phyloP scores from a whole-genome alignment of 352 stramenopile genomes.

The Phytophthora nicotianae region DNA sequence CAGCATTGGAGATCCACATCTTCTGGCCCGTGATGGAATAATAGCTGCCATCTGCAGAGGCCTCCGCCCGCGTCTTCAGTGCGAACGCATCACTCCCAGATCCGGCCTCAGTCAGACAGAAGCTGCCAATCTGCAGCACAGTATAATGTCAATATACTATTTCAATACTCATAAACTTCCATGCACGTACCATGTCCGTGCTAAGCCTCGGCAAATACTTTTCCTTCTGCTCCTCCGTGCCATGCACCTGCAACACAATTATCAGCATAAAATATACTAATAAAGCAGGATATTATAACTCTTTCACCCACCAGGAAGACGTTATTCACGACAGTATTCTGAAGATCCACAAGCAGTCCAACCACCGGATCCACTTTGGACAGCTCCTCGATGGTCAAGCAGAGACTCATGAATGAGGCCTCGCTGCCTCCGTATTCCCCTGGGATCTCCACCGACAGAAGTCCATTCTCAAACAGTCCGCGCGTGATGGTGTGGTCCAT shows the following conservation, averaged over 20 bases:
- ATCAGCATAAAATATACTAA: conserved; percentile 4
- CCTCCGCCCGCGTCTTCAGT: conserved; percentile 92
- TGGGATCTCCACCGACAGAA: conserved; percentile 97
- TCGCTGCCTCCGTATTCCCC: conserved; percentile 92
- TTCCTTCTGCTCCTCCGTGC: conserved; percentile 82
- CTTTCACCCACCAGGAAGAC: conserved; percentile 82
- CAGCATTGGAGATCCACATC: conserved; percentile 98
- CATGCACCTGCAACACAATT: conserved; percentile 53
- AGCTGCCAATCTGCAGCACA: conserved; percentile 89
- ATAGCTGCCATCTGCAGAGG: conserved; percentile 90
- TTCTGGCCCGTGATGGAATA: conserved; percentile 97
- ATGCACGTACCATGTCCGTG: conserved; percentile 65
- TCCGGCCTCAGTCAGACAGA: conserved; percentile 95
- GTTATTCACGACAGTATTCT: conserved; percentile 96
- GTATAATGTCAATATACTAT: conserved; percentile 4
- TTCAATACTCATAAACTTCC: neutral
- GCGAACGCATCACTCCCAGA: conserved; percentile 97
- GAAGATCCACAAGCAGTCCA: conserved; percentile 95
- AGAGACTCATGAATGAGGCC: conserved; percentile 95
- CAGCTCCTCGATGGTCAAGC: conserved; percentile 96
- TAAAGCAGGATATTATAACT: neutral
- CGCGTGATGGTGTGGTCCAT: conserved; percentile 92
- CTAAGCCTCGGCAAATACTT: conserved; percentile 87
- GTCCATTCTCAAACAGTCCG: conserved; percentile 92
- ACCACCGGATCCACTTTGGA: conserved; percentile 96